phyloP scores from a whole-genome alignment of 495 filamentous ascomycete genomes.

The Penicillium waksmanii region DNA sequence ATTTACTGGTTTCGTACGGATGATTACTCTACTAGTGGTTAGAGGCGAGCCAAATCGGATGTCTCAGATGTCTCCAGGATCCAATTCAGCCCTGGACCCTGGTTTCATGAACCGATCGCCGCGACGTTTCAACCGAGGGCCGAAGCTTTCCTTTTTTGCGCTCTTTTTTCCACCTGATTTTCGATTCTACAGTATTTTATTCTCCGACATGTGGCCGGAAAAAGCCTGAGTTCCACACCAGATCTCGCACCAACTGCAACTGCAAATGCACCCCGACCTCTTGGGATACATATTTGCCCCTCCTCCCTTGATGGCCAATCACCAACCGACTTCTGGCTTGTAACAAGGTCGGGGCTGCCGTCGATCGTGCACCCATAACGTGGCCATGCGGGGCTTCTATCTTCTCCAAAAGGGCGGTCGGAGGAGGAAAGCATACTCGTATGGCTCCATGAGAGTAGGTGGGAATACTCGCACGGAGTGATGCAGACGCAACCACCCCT shows the following conservation, averaged over 20 bases:
- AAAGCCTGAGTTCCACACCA: slow-evolving; percentile 14
- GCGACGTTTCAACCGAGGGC: slow-evolving; percentile 23
- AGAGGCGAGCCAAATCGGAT: slow-evolving; percentile 1
- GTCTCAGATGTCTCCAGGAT: slow-evolving; percentile 18
- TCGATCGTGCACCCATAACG: slow-evolving; percentile 24
- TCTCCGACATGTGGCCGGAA: background rate
- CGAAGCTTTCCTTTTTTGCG: background rate
- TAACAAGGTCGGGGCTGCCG: slow-evolving; percentile 11
- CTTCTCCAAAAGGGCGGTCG: slow-evolving; percentile 21
- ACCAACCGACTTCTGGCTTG: background rate
- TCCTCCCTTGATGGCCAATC: slow-evolving; percentile 17
- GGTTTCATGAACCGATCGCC: slow-evolving; percentile 28
- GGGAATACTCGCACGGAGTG: background rate
- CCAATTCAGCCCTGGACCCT: slow-evolving; percentile 32
- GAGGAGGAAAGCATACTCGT: background rate
- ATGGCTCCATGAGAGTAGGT: background rate
- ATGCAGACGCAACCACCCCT: slow-evolving; percentile 3
- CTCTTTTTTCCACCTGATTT: background rate
- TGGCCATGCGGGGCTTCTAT: slow-evolving; percentile 1
- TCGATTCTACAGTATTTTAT: background rate
- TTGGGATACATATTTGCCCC: slow-evolving; percentile 7
- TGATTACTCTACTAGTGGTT: background rate
- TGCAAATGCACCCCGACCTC: slow-evolving; percentile 22
- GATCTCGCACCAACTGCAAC: slow-evolving; percentile 28
- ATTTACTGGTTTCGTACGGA: background rate